Evolutionary conservation across 805 yeast genomes (phyloP).

Genomic region (Ogataea haglerorum): DNA sequence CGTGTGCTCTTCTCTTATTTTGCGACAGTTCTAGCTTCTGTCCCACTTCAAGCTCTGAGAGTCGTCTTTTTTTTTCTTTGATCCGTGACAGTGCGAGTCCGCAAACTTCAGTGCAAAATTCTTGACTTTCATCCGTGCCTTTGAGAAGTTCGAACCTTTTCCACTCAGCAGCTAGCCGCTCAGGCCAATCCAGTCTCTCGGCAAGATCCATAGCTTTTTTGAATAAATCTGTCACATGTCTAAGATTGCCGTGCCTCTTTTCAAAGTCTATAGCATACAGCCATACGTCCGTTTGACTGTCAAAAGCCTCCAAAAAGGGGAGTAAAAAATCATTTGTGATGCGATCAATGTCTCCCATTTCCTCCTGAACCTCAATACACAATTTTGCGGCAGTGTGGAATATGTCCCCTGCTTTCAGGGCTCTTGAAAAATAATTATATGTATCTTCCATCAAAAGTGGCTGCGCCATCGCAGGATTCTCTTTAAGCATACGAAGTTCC

Average conservation of each 20-base stretch:
- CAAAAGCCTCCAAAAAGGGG: slow-evolving; percentile 6
- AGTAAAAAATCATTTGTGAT: slow-evolving; percentile 22
- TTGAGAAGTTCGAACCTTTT: slow-evolving; percentile 34
- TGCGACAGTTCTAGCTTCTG: too few species aligned
- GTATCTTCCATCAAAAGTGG: slow-evolving; percentile 21
- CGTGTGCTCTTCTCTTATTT: too few species aligned
- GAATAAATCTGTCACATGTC: slow-evolving; percentile 30
- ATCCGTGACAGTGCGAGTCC: neutral
- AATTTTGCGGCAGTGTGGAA: slow-evolving; percentile 45
- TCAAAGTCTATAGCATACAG: slow-evolving; percentile 41
- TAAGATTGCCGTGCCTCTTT: slow-evolving; percentile 26
- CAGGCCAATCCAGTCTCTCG: slow-evolving; percentile 46
- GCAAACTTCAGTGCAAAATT: slow-evolving; percentile 3
- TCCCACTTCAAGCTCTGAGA: too few species aligned
- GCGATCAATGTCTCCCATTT: slow-evolving; percentile 27
- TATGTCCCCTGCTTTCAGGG: slow-evolving; percentile 33
- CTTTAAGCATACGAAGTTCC: slow-evolving; percentile 7
- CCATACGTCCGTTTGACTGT: slow-evolving; percentile 46
- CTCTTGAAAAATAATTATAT: slow-evolving; percentile 23
- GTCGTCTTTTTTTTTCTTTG: too few species aligned
- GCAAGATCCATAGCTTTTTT: slow-evolving; percentile 31
- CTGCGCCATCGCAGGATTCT: slow-evolving; percentile 5
- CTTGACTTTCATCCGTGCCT: slow-evolving; percentile 27
- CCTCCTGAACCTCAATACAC: slow-evolving; percentile 35
- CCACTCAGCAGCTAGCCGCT: slow-evolving; percentile 45